Percentiles rank a stretch among this genome's conserved stretches.
Conservation (phyloP, 2,329 filamentous ascomycete species). For the Diaporthe batatas region DNA sequence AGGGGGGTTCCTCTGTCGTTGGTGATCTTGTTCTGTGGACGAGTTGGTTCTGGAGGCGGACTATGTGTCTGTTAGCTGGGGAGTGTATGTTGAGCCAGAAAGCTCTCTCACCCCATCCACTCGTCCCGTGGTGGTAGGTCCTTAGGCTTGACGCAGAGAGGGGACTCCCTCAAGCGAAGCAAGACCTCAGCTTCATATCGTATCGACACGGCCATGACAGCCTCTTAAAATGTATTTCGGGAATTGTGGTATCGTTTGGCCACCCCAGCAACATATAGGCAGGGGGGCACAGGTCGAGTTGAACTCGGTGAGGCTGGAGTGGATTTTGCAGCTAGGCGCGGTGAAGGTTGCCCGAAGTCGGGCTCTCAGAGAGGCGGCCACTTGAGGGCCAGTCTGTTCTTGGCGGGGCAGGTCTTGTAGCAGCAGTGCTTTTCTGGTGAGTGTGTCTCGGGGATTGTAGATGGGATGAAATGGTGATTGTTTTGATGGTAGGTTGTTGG, state of each 20-base stretch:
- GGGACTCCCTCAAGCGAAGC: constrained; percentile 81
- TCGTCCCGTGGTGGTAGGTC: constrained; percentile 87
- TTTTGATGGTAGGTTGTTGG: constrained; percentile 10
- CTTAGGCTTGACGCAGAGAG: constrained; percentile 84
- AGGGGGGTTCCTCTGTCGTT: constrained; percentile 60
- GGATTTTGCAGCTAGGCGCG: constrained; percentile 21
- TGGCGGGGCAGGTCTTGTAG: not conserved
- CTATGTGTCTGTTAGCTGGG: constrained; percentile 49
- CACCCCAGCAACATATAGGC: constrained; percentile 16
- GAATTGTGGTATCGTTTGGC: constrained; percentile 11
- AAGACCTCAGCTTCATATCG: constrained; percentile 85
- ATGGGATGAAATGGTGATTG: not conserved
- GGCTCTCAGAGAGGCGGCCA: constrained; percentile 24
- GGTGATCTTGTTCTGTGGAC: constrained; percentile 59
- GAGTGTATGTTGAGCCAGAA: constrained; percentile 11
- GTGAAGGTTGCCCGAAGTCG: constrained; percentile 34
- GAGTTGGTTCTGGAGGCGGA: constrained; percentile 60
- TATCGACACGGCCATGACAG: constrained; percentile 59
- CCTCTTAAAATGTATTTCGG: constrained; percentile 9
- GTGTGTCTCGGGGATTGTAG: no score
- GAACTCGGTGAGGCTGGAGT: constrained; percentile 5
- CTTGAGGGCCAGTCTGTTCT: constrained; percentile 7
- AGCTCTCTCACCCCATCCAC: constrained; percentile 87
- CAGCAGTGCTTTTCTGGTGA: not conserved
- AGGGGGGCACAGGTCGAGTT: constrained; percentile 7